Base-by-base conservation (phyloP, 345 rosid species). In the Aegle marmelos region DNA sequence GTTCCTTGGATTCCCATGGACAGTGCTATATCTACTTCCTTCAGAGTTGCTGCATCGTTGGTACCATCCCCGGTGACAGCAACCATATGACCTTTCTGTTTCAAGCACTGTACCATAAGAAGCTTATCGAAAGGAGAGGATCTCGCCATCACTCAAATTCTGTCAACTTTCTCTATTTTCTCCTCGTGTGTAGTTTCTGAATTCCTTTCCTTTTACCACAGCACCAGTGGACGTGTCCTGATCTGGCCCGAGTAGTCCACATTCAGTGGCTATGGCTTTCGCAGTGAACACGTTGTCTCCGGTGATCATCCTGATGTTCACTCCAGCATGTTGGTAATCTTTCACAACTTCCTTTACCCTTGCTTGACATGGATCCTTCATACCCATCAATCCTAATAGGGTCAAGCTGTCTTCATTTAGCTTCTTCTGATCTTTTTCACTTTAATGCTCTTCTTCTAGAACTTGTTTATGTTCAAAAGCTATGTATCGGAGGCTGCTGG, bases 1-100 rank as follows among this genome's bases (percentile, higher is more conserved):
- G 93, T 94, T 1, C 95, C 98, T 69, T 88, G 90, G 50, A 89
- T 90, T 36, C 96, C 96, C 94, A 90, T 94, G 0, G 97, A 91
- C 0, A 94, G 86, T 36, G 96, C 93, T 0, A 92, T 88, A 70
- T 91, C 90, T 0, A 94, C 97, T 80, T 89, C 97, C 79, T 88
- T 92, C 9, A 94, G 78, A 0, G 97, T 93, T 0, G 91, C 91
- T 17, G 98, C 97, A 76, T 94, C 96, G 56, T 94, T 91, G 0
- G 91, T 90, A 2, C 93, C 97, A 41, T 94, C 97, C 0, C 93
- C 91, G 0, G 94, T 91, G 67, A 92, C 91, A 0, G 96, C 96
- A 34, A 94, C 97, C 2, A 90, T 93, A 41, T 87, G 92, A 2
- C 92, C 93, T 85, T 90, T 77, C 79, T 84, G 85, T 74, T 87